Conservation (phyloP, 257 asterid genomes). For the Primulina huaijiensis region DNA sequence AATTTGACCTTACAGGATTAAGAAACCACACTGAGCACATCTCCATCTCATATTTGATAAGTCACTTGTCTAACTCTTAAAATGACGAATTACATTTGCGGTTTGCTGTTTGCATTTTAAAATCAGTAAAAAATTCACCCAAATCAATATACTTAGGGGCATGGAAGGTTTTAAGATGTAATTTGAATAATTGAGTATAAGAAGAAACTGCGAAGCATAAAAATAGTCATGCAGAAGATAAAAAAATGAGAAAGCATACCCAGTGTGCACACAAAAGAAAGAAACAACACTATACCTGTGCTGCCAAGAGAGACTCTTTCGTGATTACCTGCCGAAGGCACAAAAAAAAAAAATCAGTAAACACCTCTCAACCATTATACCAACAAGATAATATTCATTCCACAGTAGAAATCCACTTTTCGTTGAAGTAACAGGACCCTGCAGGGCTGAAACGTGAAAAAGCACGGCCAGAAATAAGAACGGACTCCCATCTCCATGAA, state of each 20-base stretch:
- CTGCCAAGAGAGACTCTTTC: constrained; percentile 80
- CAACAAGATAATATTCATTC: constrained; percentile 3
- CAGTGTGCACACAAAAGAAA: constrained; percentile 2
- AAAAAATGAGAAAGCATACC: not conserved
- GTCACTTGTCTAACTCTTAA: not conserved
- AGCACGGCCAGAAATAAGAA: constrained; percentile 7
- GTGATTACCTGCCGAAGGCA: constrained; percentile 71
- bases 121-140: too few species aligned
- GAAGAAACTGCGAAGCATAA: not conserved
- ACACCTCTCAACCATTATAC: constrained; percentile 13
- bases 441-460: not conserved
- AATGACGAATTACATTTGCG: not conserved
- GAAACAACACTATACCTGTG: constrained; percentile 57
- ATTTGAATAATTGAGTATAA: not conserved
- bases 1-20: not conserved
- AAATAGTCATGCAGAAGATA: not conserved
- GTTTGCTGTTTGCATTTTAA: too few species aligned
- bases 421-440: not conserved
- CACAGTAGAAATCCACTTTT: not conserved
- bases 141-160: too few species aligned
- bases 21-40: not conserved
- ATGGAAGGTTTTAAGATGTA: too few species aligned
- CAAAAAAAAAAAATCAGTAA: constrained; percentile 6
- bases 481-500: not conserved
- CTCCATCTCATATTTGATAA: too few species aligned